phyloP scores from a whole-genome alignment of 768 basidiomycete species.

The Lyophyllum semitale region DNA sequence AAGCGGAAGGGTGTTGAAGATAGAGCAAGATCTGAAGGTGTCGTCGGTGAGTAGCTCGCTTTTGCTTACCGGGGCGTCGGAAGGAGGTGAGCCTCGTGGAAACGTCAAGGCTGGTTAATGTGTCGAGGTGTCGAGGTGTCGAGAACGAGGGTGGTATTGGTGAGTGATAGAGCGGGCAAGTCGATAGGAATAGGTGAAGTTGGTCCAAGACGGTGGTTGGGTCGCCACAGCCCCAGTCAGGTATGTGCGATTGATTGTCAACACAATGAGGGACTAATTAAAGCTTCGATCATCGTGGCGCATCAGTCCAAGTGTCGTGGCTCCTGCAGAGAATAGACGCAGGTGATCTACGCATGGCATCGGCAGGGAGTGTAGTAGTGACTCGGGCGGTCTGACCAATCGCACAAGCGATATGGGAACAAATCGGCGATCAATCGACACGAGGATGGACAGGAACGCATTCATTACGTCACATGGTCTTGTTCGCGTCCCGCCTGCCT shows the following conservation, averaged over 20 bases:
- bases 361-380: neutral
- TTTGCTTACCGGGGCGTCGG: neutral
- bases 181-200: neutral
- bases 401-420: neutral
- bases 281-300: conserved; percentile 4
- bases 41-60: neutral
- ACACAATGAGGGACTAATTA: conserved; percentile 36
- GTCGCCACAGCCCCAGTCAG: neutral
- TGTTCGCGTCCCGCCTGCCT: neutral
- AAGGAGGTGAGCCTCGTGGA: neutral
- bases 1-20: neutral
- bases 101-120: too few species aligned
- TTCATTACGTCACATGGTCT: conserved; percentile 2
- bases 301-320: conserved; percentile 1
- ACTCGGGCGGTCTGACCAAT: neutral
- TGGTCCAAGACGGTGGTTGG: neutral
- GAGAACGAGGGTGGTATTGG: neutral
- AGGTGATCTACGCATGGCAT: neutral
- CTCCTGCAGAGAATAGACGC: neutral
- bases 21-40: conserved; percentile 1
- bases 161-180: neutral
- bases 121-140: neutral
- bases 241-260: neutral
- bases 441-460: conserved; percentile 3
- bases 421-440: neutral